Base-by-base conservation (phyloP, 495 filamentous ascomycete genomes). In the Penicillium odoratum region DNA sequence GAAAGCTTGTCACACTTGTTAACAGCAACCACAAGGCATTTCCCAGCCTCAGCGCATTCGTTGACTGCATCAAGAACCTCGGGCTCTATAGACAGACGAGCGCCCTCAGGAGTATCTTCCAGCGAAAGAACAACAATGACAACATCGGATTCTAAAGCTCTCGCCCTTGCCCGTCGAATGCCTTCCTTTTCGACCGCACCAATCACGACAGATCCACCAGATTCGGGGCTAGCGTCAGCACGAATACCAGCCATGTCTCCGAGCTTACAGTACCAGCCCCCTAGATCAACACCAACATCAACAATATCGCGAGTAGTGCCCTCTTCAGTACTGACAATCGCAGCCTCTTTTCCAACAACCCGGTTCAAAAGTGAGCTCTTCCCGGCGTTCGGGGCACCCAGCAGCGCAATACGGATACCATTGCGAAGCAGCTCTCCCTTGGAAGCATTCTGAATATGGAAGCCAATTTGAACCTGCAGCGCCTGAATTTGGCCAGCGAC, bases 251-350 rank as follows among this genome's bases (percentile, higher is more conserved):
- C 94, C 60, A 93, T 97, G 70, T 98, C 94, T 18, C 91, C 93
- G 49, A 98, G 81, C 16, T 88, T 87, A 64, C 92, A 94, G 58
- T 90, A 85, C 74, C 87, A 98, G 0, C 94, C 94, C 0, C 88
- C 86, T 43, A 98, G 80, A 72, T 98, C 95, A 13, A 98, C 79
- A 21, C 90, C 90, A 1, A 95, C 88, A 72, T 98, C 94, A 16
- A 98, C 87, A 29, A 98, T 87, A 80, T 98, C 95, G 38, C 94
- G 76, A 1, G 94, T 98, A 0, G 94, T 98, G 0, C 94, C 94
- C 31, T 90, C 90, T 68, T 98, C 93, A 0, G 83, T 78, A 45
- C 91, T 96, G 4, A 98, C 95, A 67, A 98, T 98, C 18, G 90
- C 91, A 0, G 94, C 95, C 66, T 98, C 93, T 49, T 93, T 78